Conservation (phyloP, 352 stramenopile genomes). For the Pythium myriotylum region DNA sequence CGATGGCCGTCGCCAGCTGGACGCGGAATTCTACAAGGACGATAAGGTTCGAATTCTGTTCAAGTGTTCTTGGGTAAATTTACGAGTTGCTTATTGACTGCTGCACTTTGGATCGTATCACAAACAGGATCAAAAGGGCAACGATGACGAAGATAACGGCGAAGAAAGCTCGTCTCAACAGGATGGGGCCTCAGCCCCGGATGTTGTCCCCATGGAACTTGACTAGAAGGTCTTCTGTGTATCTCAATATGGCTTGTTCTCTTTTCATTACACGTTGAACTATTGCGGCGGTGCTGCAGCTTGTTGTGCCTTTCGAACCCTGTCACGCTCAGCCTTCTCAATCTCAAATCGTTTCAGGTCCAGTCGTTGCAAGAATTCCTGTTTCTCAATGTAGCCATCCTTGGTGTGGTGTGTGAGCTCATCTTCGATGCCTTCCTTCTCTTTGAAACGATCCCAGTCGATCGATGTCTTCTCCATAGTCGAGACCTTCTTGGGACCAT, state of each 20-base stretch:
- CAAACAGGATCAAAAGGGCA: slow-evolving; percentile 56
- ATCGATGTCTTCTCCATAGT: slow-evolving; percentile 95
- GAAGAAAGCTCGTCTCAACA: slow-evolving; percentile 31
- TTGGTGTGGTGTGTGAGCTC: slow-evolving; percentile 93
- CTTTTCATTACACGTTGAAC: not conserved
- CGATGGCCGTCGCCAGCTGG: slow-evolving; percentile 70
- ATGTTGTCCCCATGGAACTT: slow-evolving; percentile 78
- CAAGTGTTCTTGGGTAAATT: no score
- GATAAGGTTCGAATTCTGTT: slow-evolving; percentile 50
- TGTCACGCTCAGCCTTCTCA: slow-evolving; percentile 87
- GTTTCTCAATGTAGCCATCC: slow-evolving; percentile 94
- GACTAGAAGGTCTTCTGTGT: slow-evolving; percentile 35
- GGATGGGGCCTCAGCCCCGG: slow-evolving; percentile 51
- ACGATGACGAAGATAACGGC: slow-evolving; percentile 37
- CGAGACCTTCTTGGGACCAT: slow-evolving; percentile 90
- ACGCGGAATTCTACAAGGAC: slow-evolving; percentile 83
- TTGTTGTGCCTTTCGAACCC: slow-evolving; percentile 61
- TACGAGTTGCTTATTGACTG: no score
- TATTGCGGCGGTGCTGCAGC: slow-evolving; percentile 20
- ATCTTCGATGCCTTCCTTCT: slow-evolving; percentile 90
- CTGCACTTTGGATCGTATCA: no score
- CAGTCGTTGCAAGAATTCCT: slow-evolving; percentile 93
- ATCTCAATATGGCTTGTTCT: not conserved
- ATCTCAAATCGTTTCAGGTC: slow-evolving; percentile 90
- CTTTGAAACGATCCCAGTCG: slow-evolving; percentile 97